Base-by-base conservation (phyloP, 2,329 filamentous ascomycete genomes). In the Capronia epimyces region DNA sequence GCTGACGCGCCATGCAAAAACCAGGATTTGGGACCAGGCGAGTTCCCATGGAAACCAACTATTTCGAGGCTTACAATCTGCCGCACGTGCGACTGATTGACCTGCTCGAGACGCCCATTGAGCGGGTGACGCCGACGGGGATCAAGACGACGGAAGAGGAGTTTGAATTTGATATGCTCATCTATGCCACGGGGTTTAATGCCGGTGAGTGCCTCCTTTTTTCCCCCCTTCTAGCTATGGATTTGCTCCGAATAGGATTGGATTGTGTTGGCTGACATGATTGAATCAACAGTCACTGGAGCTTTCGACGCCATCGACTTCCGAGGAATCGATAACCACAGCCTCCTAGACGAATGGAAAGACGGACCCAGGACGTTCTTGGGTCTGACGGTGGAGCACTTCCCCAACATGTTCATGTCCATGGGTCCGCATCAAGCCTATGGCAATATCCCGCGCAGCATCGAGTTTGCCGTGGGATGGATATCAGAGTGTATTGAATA, bases 1-100 rank as follows among this genome's bases (percentile, higher is more conserved):
- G n/a, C n/a, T n/a, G n/a, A n/a, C n/a, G n/a, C n/a, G n/a, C n/a
- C n/a, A n/a, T n/a, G n/a, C n/a, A n/a, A n/a, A n/a, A n/a, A n/a
- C n/a, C n/a, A n/a, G 74, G 69, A 15, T 80, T 80, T 57, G 80
- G 76, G 8, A 67, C 71, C 29, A 81, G 79, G 65, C 70, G 77
- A 0, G 66, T 67, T 3, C 70, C 64, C 0, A 66, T 78, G 0
- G 77, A 80, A 59, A 65, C 72, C 36, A 65, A 70, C 48, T 79
- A 76, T 57, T 80, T 72, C 55, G 77, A 80, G 52, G 65, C 68
- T 3, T 71, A 74, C 52, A 72, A 78, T 57, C 62, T 64, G 25
- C 60, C 66, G 0, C 72, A 77, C 42, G 73, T 80, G 1, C 60
- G 71, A 7, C 56, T 80, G 1, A 65, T 79, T 0, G 66, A 73